A percentile compares a stretch with the other conserved stretches of the same genome.
Conservation (phyloP, 352 stramenopile species). For the Phytophthora europaea region DNA sequence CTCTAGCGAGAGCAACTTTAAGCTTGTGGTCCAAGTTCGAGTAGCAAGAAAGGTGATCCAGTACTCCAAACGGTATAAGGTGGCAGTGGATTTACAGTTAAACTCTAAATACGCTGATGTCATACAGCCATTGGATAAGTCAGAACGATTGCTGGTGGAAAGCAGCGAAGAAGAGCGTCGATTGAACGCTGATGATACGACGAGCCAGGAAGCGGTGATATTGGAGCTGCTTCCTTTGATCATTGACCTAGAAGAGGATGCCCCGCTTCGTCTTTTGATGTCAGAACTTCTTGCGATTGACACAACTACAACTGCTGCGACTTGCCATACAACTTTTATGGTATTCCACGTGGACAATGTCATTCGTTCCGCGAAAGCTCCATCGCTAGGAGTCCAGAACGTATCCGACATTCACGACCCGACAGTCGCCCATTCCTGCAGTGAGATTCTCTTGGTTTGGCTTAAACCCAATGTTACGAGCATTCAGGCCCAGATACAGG, state of each 20-base stretch:
- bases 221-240: conserved; percentile 11
- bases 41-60: not conserved
- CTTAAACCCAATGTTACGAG: not conserved
- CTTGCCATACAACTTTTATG: conserved; percentile 22
- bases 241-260: conserved; percentile 14
- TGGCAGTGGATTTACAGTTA: not conserved
- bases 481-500: conserved; percentile 5
- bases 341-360: conserved; percentile 17
- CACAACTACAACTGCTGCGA: not conserved
- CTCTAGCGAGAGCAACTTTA: conserved; percentile 15
- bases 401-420: conserved; percentile 15
- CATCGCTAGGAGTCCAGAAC: conserved; percentile 15
- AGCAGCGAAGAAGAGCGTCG: not conserved
- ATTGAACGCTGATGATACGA: not conserved
- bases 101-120: not conserved
- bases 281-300: conserved; percentile 7
- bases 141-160: not conserved
- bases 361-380: conserved; percentile 11
- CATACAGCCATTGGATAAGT: not conserved
- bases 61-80: conserved; percentile 15
- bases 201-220: not conserved
- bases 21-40: conserved; percentile 22
- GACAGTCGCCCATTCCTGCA: conserved; percentile 12
- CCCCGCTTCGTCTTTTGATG: conserved; percentile 16
- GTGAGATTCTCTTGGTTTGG: conserved; percentile 5